These are phyloP conservation scores for Kwoniella shivajii DNA, from an alignment of 1,284 basidiomycete species.

Conservation along the genomic window DNA sequence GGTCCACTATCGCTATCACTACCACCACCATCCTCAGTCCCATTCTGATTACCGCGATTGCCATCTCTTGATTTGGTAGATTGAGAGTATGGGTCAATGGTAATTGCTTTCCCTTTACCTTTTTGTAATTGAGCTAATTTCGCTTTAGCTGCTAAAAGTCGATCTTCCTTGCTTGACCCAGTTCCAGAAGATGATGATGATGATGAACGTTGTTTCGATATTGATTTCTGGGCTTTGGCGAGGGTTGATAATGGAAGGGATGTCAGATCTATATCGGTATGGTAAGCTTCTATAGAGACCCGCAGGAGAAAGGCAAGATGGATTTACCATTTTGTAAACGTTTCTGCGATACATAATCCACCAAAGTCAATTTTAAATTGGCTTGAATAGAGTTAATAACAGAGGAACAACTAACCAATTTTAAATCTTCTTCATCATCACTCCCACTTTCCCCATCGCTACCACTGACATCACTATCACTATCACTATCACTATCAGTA, in stretches of 20 bases:
- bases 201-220: constrained; percentile 18
- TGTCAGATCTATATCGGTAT: constrained; percentile 18
- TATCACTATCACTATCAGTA: constrained; percentile 17
- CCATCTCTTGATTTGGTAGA: background rate
- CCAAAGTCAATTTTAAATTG: constrained; percentile 33
- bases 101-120: constrained; percentile 42
- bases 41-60: too few relatives aligned
- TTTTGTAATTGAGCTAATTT: constrained; percentile 45
- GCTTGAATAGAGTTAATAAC: background rate
- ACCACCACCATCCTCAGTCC: constrained; percentile 15
- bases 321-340: constrained; percentile 26
- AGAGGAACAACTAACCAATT: constrained; percentile 27
- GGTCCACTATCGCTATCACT: constrained; percentile 28
- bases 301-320: background rate
- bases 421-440: constrained; percentile 30
- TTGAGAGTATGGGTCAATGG: constrained; percentile 12
- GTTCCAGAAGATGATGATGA: constrained; percentile 3
- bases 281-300: background rate
- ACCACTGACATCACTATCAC: constrained; percentile 16
- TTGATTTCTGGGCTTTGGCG: constrained; percentile 34
- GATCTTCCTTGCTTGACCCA: constrained; percentile 15
- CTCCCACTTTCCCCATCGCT: constrained; percentile 30
- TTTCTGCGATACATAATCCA: constrained; percentile 9
- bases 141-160: constrained; percentile 39
- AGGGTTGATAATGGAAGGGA: constrained; percentile 32